phyloP scores from a whole-genome alignment of 805 yeast species.

The Nakazawaea sp. region DNA sequence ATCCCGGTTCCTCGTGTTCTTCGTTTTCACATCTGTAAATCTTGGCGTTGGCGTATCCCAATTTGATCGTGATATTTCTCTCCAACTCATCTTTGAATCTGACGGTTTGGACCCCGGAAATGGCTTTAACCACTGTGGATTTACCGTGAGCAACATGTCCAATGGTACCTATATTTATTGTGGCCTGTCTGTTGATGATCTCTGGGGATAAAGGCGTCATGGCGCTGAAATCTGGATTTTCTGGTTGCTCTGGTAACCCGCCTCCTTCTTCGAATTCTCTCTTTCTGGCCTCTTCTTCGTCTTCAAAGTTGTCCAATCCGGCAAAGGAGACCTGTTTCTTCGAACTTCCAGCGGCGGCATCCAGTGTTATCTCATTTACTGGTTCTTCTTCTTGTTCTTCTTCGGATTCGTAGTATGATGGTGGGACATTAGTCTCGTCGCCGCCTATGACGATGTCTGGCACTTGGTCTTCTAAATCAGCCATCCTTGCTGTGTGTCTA shows the following conservation, averaged over 20 bases:
- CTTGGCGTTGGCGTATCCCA: conserved; percentile 98
- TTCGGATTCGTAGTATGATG: conserved; percentile 23
- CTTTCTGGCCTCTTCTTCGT: conserved; percentile 68
- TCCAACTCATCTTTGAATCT: conserved; percentile 98
- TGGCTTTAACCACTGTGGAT: conserved; percentile 89
- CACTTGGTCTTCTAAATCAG: conserved; percentile 76
- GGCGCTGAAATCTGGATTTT: conserved; percentile 71
- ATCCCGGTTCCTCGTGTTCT: conserved; percentile 86
- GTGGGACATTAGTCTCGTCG: conserved; percentile 25
- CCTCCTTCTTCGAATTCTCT: conserved; percentile 97
- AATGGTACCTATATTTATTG: conserved; percentile 96
- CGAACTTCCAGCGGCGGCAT: conserved; percentile 22
- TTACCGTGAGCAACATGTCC: conserved; percentile 97
- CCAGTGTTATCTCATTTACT: conserved; percentile 26
- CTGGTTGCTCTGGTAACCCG: conserved; percentile 96
- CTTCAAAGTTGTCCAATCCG: conserved; percentile 51
- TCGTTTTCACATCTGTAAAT: conserved; percentile 88
- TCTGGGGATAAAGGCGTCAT: conserved; percentile 90
- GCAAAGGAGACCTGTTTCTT: conserved; percentile 84
- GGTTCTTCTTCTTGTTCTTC: conserved; percentile 33
- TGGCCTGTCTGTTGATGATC: conserved; percentile 97
- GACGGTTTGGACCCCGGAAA: conserved; percentile 98
- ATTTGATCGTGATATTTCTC: conserved; percentile 96
- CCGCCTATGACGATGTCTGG: conserved; percentile 79
- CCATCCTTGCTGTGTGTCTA: conserved; percentile 32